phyloP scores from a whole-genome alignment of 2,329 filamentous ascomycete species.

The Calonectria multiphialidica region DNA sequence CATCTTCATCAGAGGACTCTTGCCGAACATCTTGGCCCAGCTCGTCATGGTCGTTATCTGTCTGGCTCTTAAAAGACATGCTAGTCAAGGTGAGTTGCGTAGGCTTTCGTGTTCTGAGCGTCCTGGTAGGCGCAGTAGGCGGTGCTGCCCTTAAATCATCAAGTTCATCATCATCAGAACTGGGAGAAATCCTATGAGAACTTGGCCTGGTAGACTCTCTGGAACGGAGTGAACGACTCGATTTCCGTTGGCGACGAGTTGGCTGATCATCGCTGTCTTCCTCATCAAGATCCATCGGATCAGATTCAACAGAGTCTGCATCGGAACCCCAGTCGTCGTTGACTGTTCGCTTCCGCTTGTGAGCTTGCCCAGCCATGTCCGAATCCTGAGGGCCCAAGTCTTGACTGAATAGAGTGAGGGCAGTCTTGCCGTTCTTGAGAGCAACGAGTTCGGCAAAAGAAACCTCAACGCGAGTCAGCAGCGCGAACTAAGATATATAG shows the following conservation, averaged over 20 bases:
- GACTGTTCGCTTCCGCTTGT: conserved; percentile 48
- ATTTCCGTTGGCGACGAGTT: conserved; percentile 16
- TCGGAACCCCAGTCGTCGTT: conserved; percentile 47
- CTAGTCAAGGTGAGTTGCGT: conserved; percentile 41
- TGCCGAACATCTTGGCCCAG: conserved; percentile 44
- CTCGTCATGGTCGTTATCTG: conserved; percentile 47
- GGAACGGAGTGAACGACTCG: conserved; percentile 39
- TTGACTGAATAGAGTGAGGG: conserved; percentile 42
- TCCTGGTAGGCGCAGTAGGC: conserved; percentile 27
- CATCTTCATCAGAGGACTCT: conserved; percentile 46
- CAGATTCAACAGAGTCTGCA: conserved; percentile 35
- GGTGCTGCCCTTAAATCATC: conserved; percentile 30
- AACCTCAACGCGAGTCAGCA: conserved; percentile 45
- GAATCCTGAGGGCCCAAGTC: conserved; percentile 23
- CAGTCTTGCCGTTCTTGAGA: conserved; percentile 48
- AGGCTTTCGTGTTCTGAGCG: conserved; percentile 42
- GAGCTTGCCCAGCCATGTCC: conserved; percentile 30
- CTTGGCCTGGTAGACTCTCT: conserved; percentile 36
- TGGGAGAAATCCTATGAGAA: conserved; percentile 22
- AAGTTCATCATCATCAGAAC: conserved; percentile 31
- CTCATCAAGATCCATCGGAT: conserved; percentile 44
- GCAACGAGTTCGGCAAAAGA: conserved; percentile 44
- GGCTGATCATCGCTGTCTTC: conserved; percentile 38
- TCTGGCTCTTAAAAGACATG: conserved; percentile 40
- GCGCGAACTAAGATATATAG: not conserved